These are phyloP conservation scores for Aspergillus carbonarius DNA, from an alignment of 2,329 filamentous ascomycete species.

Conservation along the genomic window DNA sequence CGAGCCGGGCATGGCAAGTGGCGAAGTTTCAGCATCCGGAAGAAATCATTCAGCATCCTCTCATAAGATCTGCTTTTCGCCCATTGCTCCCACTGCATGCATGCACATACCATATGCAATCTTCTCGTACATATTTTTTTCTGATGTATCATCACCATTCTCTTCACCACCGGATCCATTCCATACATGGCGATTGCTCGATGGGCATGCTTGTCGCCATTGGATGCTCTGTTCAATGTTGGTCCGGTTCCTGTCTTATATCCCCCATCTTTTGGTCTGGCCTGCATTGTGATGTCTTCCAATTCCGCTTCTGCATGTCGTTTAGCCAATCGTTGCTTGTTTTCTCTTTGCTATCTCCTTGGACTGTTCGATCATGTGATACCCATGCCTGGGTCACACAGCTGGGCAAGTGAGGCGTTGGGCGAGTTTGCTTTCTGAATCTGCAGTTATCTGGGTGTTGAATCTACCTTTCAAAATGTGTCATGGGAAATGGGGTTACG, in stretches of 20 bases:
- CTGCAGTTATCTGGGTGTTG: not conserved
- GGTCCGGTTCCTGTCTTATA: constrained; percentile 16
- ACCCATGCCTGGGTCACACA: constrained; percentile 26
- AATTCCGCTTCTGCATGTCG: constrained; percentile 9
- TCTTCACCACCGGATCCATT: constrained; percentile 16
- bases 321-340: constrained; percentile 10
- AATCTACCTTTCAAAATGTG: not conserved
- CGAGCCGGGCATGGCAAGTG: constrained; percentile 29
- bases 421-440: constrained; percentile 8
- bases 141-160: constrained; percentile 33
- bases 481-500: not conserved
- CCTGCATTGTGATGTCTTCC: constrained; percentile 16
- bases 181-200: constrained; percentile 13
- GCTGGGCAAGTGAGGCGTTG: constrained; percentile 25
- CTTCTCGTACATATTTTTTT: constrained; percentile 24
- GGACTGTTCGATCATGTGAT: constrained; percentile 20
- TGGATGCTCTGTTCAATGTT: constrained; percentile 2
- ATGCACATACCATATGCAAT: constrained; percentile 29
- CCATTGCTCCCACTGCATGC: constrained; percentile 2
- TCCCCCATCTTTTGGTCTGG: constrained; percentile 6
- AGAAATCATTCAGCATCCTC: constrained; percentile 44
- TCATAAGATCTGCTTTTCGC: constrained; percentile 12
- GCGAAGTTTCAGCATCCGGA: constrained; percentile 45
- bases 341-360: constrained; percentile 11
- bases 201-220: constrained; percentile 8